phyloP scores from a whole-genome alignment of 805 yeast genomes.

The Ascoidea rubescens region DNA sequence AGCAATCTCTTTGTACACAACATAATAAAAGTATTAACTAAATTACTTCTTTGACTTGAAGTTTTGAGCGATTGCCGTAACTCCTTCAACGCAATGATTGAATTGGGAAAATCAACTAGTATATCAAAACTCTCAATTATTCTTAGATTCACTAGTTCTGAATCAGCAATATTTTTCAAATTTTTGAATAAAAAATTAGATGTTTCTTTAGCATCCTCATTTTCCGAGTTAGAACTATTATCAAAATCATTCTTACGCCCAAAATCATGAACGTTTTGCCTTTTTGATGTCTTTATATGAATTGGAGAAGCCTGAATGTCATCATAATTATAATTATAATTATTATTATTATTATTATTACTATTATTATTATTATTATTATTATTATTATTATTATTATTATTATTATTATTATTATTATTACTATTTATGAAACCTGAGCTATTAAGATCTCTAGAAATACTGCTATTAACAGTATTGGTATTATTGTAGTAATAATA shows the following conservation, averaged over 20 bases:
- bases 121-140: slow-evolving; percentile 46
- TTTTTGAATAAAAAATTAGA: background rate
- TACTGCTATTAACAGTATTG: too few relatives aligned
- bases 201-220: background rate
- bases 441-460: background rate
- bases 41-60: slow-evolving; percentile 31
- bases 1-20: slow-evolving; percentile 34
- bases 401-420: background rate
- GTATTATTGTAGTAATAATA: too few relatives aligned
- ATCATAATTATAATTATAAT: background rate
- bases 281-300: too few relatives aligned
- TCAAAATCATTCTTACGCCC: too few relatives aligned
- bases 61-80: slow-evolving; percentile 36
- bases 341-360: background rate
- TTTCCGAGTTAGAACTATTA: background rate
- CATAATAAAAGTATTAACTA: slow-evolving; percentile 36
- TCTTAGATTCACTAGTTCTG: slow-evolving; percentile 24
- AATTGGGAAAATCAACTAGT: slow-evolving; percentile 36
- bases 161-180: background rate
- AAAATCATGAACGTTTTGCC: too few relatives aligned
- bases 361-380: background rate
- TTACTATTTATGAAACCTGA: background rate
- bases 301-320: background rate
- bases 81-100: slow-evolving; percentile 42
- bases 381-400: background rate